phyloP scores from a whole-genome alignment of 1,284 basidiomycete species.

The Naganishia sp. region DNA sequence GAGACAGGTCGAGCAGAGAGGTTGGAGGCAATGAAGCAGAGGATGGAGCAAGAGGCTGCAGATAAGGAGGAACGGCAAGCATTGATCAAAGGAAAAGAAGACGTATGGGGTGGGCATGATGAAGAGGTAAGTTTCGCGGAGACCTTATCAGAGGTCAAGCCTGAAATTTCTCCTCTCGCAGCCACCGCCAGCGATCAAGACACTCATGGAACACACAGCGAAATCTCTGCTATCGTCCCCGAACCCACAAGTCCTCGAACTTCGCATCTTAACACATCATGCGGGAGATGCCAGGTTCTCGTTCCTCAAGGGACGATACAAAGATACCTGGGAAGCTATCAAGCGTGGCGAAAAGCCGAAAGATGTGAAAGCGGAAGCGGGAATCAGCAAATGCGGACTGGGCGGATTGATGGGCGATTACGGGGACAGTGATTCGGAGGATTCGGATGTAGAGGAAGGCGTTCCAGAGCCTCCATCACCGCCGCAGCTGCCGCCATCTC shows the following conservation, averaged over 20 bases:
- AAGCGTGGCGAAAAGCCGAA: conserved; percentile 23
- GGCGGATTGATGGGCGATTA: conserved; percentile 49
- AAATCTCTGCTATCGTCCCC: conserved; percentile 65
- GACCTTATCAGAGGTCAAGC: neutral
- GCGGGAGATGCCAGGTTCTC: conserved; percentile 68
- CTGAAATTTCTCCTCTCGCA: conserved; percentile 45
- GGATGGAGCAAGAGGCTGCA: conserved; percentile 39
- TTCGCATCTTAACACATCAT: conserved; percentile 83
- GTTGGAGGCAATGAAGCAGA: conserved; percentile 59
- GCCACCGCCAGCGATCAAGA: conserved; percentile 67
- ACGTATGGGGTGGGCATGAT: conserved; percentile 68
- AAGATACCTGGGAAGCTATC: conserved; percentile 60
- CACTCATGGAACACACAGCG: conserved; percentile 75
- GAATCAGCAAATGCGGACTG: conserved; percentile 35
- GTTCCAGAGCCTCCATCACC: conserved; percentile 19
- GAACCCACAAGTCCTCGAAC: conserved; percentile 74
- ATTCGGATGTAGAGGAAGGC: conserved; percentile 33
- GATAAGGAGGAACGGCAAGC: conserved; percentile 54
- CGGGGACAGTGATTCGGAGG: conserved; percentile 41
- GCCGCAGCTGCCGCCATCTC: conserved; percentile 32
- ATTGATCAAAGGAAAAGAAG: conserved; percentile 46
- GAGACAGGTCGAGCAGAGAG: conserved; percentile 66
- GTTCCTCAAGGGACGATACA: conserved; percentile 75
- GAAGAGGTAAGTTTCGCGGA: conserved; percentile 62
- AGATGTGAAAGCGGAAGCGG: conserved; percentile 31